Conservation (phyloP, 371 early-diverging fungal genomes). For the Lichtheimia ornata region DNA sequence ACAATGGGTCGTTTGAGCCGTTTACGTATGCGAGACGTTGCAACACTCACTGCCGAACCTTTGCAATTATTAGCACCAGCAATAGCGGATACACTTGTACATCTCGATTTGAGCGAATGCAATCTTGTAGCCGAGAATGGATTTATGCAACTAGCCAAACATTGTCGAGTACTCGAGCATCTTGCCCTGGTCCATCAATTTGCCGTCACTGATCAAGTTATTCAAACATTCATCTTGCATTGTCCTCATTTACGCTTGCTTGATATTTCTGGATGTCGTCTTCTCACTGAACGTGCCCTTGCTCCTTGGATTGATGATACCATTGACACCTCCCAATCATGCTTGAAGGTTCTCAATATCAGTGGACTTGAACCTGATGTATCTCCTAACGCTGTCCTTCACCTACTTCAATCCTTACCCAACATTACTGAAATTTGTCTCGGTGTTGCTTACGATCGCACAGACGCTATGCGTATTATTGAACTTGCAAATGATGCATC, state of each 20-base stretch:
- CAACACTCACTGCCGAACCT: conserved; percentile 33
- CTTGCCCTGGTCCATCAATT: conserved; percentile 38
- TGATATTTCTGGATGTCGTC: conserved; percentile 28
- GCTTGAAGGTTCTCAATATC: conserved; percentile 22
- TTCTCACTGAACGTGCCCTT: conserved; percentile 24
- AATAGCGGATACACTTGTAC: conserved; percentile 22
- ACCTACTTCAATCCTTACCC: conserved; percentile 17
- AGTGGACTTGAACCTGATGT: conserved; percentile 26
- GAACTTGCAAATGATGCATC: conserved; percentile 14
- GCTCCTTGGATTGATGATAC: conserved; percentile 9
- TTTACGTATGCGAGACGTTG: conserved; percentile 43
- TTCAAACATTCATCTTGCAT: conserved; percentile 25
- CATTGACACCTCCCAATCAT: background rate
- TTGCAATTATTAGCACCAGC: conserved; percentile 16
- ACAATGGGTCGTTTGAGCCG: conserved; percentile 11
- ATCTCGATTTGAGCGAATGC: conserved; percentile 47
- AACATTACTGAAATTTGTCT: conserved; percentile 24
- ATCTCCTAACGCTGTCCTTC: conserved; percentile 14
- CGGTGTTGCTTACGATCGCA: conserved; percentile 28
- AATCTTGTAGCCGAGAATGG: conserved; percentile 27
- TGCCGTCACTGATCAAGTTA: conserved; percentile 35
- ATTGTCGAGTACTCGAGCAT: conserved; percentile 24
- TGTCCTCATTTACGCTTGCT: conserved; percentile 19
- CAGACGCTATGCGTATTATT: conserved; percentile 19
- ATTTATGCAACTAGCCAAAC: conserved; percentile 24